Evolutionary conservation across 352 stramenopile genomes (phyloP), one percentile per base, ranked within the genome.

Genomic region (Pythium folliculosum): DNA sequence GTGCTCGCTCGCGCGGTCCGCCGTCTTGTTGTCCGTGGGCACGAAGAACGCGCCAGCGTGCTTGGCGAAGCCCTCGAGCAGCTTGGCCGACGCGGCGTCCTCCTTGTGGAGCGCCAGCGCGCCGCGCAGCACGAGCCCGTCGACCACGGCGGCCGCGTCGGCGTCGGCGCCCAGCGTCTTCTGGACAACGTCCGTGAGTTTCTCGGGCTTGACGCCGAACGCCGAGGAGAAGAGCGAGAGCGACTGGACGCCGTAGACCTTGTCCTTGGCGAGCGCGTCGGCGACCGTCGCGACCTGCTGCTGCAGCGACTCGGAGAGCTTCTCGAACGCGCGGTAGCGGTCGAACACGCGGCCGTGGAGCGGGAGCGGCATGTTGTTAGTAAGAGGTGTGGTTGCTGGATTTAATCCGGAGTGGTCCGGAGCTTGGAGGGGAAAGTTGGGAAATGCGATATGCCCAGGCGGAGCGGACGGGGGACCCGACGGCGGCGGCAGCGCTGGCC

Each of bases 151-250:
- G 8, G 30, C 37, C 25, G 59, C 64, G 55, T 54, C 55, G 10
- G 35, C 63, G 37, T 22, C 37, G 64, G 9, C 48, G 47, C 47
- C 43, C 16, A 55, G 25, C 16, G 16, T 64, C 44, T 53, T 48
- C 19, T 8, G 14, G 5, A 64, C 57, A 5, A 22, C n/a, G 14
- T 47, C 30, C 17, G 17, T 14, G 27, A 64, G 57, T 8, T 14
- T 27, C 25, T 64, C 23, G 21, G 25, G n/a, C 8, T 63, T 60
- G 65, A 71, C 22, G 60, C 70, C 58, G 57, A 69, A 61, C 10
- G 62, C 63, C 59, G 69, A 71, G 19, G 51, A 63, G 14, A 73
- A 63, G 38, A 81, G 53, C 19, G 54, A 60, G 19, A 70, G 55
- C 40, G 62, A 66, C 59, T 70, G 63, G 17, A 44, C 62, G 57